phyloP scores from a whole-genome alignment of 768 basidiomycete genomes.

The Pulveroboletus sp. region DNA sequence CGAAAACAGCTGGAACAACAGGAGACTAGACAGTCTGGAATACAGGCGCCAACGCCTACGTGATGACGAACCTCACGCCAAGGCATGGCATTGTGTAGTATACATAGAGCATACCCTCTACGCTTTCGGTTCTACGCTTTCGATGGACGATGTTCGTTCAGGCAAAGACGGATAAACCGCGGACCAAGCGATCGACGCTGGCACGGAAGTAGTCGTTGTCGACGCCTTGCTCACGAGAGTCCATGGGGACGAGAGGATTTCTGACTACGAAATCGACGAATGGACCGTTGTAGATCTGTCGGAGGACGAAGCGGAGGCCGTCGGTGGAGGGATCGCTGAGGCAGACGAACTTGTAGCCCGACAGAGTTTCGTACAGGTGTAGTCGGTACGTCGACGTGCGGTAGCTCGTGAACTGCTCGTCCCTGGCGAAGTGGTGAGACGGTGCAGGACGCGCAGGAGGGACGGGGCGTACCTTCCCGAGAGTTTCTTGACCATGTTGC shows the following conservation, averaged over 20 bases:
- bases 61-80: slow-evolving; percentile 10
- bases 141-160: slow-evolving; percentile 11
- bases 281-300: slow-evolving; percentile 90
- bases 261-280: slow-evolving; percentile 93
- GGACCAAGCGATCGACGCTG: slow-evolving; percentile 71
- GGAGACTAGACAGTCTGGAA: slow-evolving; percentile 26
- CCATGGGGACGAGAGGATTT: slow-evolving; percentile 83
- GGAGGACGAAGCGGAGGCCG: slow-evolving; percentile 73
- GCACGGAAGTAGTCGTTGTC: slow-evolving; percentile 91
- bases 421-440: slow-evolving; percentile 41
- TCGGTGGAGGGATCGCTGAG: slow-evolving; percentile 85
- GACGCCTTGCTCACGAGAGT: slow-evolving; percentile 78
- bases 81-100: slow-evolving; percentile 12
- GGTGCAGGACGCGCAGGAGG: not conserved
- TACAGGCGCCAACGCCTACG: not conserved
- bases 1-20: slow-evolving; percentile 75
- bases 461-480: slow-evolving; percentile 56
- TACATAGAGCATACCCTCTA: slow-evolving; percentile 22
- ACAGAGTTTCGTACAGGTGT: slow-evolving; percentile 86
- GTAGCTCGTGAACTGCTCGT: slow-evolving; percentile 89
- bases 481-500: slow-evolving; percentile 94
- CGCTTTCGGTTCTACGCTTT: not conserved
- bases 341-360: slow-evolving; percentile 95
- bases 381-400: slow-evolving; percentile 90
- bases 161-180: slow-evolving; percentile 50